Percentiles rank a stretch among this genome's conserved stretches.
phyloP scores from a whole-genome alignment of 1,139 yeast genomes.

The Candida sp. region DNA sequence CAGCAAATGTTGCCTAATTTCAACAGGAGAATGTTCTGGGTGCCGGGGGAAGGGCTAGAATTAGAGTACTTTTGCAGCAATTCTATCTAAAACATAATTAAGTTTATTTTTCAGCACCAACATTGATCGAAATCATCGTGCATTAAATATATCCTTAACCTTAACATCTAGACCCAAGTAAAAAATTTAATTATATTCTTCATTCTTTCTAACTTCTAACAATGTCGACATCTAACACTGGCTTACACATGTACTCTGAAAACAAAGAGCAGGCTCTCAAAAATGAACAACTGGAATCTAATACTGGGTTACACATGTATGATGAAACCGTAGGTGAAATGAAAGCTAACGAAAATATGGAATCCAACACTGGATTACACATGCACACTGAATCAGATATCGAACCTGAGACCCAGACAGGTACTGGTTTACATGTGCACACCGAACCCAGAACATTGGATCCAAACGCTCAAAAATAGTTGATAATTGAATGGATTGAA shows the following conservation, averaged over 20 bases:
- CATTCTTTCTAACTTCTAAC: no score
- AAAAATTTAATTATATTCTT: background rate
- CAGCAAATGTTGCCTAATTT: no score
- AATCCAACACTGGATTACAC: background rate
- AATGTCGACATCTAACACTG: background rate
- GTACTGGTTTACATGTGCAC: background rate
- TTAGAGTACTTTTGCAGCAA: no score
- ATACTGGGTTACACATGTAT: constrained; percentile 1
- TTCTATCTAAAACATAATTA: no score
- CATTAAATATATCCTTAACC: background rate
- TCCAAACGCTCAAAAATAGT: background rate
- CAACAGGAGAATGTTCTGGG: no score
- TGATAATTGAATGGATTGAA: background rate
- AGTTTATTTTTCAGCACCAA: no score
- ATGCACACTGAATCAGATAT: background rate
- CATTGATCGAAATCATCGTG: background rate
- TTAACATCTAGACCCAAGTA: background rate
- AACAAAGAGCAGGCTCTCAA: background rate
- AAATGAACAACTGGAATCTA: background rate
- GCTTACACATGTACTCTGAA: background rate
- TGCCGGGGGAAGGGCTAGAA: no score
- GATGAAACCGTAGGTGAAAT: background rate
- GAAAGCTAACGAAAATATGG: background rate
- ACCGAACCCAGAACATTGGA: background rate
- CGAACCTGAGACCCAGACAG: background rate